These are phyloP conservation scores for Bruguiera gymnorhiza DNA, from an alignment of 345 rosid genomes.

Conservation along the genomic window DNA sequence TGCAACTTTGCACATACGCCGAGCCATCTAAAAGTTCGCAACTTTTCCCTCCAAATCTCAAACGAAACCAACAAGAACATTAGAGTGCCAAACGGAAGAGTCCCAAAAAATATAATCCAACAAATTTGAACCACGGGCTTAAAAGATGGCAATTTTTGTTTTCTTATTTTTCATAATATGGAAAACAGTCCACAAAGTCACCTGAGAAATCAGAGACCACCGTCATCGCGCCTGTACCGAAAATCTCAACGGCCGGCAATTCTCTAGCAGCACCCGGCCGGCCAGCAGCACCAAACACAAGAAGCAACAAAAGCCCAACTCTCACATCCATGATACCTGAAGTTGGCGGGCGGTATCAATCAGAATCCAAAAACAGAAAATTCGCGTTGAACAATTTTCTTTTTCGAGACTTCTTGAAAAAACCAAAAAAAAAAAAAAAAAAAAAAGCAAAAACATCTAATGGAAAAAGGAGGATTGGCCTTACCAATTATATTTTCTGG, in stretches of 20 bases:
- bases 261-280: conserved; percentile 61
- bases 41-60: neutral
- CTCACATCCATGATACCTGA: conserved; percentile 60
- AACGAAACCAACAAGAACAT: neutral
- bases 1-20: too few species aligned
- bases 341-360: conserved; percentile 8
- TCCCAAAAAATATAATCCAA: neutral
- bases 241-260: conserved; percentile 29
- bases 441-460: too few species aligned
- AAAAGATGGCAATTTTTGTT: neutral
- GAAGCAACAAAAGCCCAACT: conserved; percentile 51
- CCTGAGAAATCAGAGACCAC: conserved; percentile 19
- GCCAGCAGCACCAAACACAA: conserved; percentile 44
- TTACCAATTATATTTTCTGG: too few species aligned
- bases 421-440: too few species aligned
- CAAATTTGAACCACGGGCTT: neutral
- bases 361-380: conserved; percentile 4
- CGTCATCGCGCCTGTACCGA: conserved; percentile 11
- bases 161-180: too few species aligned
- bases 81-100: neutral
- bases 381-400: too few species aligned
- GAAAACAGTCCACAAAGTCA: conserved; percentile 10
- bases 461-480: too few species aligned
- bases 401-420: too few species aligned
- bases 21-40: too few species aligned